phyloP scores from a whole-genome alignment of 495 filamentous ascomycete species.

The Podospora tetraspora region DNA sequence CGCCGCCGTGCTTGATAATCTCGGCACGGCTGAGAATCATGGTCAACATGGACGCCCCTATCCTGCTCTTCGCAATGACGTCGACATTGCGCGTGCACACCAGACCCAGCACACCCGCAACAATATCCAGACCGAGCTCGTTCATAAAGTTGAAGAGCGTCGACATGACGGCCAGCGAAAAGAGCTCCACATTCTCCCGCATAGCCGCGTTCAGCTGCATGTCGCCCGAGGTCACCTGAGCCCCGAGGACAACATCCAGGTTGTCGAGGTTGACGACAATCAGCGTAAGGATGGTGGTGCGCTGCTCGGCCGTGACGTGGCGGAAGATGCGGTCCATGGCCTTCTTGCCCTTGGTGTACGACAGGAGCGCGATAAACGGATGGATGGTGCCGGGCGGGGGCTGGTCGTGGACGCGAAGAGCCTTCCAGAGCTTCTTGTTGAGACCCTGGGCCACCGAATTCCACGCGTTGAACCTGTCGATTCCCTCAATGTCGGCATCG shows the following conservation, averaged over 20 bases:
- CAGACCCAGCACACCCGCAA: slow-evolving; percentile 80
- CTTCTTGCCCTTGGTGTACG: slow-evolving; percentile 93
- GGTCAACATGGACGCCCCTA: slow-evolving; percentile 83
- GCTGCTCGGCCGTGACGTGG: slow-evolving; percentile 85
- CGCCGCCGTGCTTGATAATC: slow-evolving; percentile 75
- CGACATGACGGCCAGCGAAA: slow-evolving; percentile 80
- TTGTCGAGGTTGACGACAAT: slow-evolving; percentile 90
- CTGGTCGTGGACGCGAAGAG: slow-evolving; percentile 84
- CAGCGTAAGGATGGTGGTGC: slow-evolving; percentile 89
- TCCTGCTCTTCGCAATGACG: slow-evolving; percentile 69
- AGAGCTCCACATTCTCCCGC: slow-evolving; percentile 88
- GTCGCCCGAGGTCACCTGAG: slow-evolving; percentile 62
- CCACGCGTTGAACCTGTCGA: slow-evolving; percentile 68
- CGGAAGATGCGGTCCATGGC: slow-evolving; percentile 91
- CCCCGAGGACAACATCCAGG: slow-evolving; percentile 79
- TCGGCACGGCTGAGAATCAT: slow-evolving; percentile 94
- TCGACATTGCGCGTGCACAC: slow-evolving; percentile 78
- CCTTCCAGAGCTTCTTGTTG: slow-evolving; percentile 76
- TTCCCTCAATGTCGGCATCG: slow-evolving; percentile 54
- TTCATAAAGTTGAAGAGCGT: slow-evolving; percentile 81
- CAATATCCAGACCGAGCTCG: slow-evolving; percentile 83
- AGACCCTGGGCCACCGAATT: slow-evolving; percentile 59
- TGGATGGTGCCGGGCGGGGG: slow-evolving; percentile 72
- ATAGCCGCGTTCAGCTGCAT: slow-evolving; percentile 63
- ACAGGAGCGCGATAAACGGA: slow-evolving; percentile 94